A percentile compares a stretch with the other conserved stretches of the same genome.
phyloP scores from a whole-genome alignment of 345 rosid genomes.

The Eucalyptus paniculata region DNA sequence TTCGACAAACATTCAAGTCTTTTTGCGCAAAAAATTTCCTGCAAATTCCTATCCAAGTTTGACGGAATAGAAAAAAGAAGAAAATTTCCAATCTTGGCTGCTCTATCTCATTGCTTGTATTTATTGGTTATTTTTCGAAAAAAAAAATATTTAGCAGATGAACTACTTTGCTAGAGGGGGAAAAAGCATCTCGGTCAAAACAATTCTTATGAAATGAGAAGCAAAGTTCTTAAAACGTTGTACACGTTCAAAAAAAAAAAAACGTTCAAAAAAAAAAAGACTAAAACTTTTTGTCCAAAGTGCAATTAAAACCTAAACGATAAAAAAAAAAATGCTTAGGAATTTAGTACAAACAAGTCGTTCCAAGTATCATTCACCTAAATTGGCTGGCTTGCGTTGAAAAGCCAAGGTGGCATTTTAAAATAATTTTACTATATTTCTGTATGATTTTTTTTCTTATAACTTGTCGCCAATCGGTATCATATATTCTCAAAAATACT shows the following conservation, averaged over 20 bases:
- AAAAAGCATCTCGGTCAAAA: background rate
- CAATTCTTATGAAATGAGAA: background rate
- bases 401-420: background rate
- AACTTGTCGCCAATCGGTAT: background rate
- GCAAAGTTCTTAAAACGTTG: background rate
- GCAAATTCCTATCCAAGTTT: background rate
- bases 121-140: background rate
- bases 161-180: background rate
- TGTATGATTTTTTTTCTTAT: background rate
- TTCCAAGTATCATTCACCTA: background rate
- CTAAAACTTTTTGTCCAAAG: background rate
- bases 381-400: fast-evolving
- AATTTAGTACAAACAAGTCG: background rate
- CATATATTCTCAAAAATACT: background rate
- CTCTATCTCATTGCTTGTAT: background rate
- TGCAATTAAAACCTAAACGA: background rate
- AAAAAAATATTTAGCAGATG: background rate
- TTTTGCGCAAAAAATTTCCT: fast-evolving
- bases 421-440: too few relatives aligned
- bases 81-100: background rate
- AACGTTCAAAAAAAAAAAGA: too few relatives aligned
- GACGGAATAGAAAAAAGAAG: background rate
- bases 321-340: background rate
- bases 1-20: background rate
- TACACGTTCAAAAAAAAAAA: background rate